These are phyloP conservation scores for Aspergillus brasiliensis DNA, from an alignment of 2,329 filamentous ascomycete species.

Conservation along the genomic window DNA sequence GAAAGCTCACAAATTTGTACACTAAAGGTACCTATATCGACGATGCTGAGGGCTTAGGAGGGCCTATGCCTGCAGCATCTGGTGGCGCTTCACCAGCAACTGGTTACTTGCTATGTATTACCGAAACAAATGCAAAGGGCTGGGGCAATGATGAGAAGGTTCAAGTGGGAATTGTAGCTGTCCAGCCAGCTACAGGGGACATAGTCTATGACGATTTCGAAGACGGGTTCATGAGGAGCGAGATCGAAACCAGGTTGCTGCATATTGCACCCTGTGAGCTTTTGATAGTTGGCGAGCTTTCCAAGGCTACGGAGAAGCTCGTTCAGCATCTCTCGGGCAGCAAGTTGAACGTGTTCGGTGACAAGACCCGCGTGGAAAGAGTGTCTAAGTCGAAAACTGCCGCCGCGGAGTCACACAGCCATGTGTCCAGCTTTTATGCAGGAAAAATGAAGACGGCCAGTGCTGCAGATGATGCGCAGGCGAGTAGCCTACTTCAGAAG, in stretches of 20 bases:
- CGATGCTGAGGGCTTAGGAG: conserved; percentile 78
- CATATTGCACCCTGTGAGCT: conserved; percentile 97
- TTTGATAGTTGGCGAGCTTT: conserved; percentile 85
- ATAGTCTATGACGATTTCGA: conserved; percentile 96
- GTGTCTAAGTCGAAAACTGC: conserved; percentile 76
- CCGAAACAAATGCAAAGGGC: conserved; percentile 77
- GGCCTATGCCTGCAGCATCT: conserved; percentile 55
- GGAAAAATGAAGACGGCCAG: conserved; percentile 71
- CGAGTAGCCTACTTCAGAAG: conserved; percentile 74
- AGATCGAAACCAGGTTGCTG: conserved; percentile 91
- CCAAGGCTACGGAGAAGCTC: conserved; percentile 88
- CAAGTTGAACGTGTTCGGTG: conserved; percentile 88
- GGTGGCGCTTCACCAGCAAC: conserved; percentile 62
- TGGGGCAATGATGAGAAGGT: conserved; percentile 91
- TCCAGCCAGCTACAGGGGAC: conserved; percentile 93
- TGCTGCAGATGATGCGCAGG: conserved; percentile 55
- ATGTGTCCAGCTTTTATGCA: conserved; percentile 91
- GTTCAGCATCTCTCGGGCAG: conserved; percentile 86
- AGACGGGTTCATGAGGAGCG: conserved; percentile 94
- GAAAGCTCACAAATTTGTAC: conserved; percentile 93
- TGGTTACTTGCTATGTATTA: conserved; percentile 92
- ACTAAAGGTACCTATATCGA: conserved; percentile 98
- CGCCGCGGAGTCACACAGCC: conserved; percentile 80
- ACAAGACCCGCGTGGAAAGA: conserved; percentile 82
- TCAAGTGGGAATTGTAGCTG: conserved; percentile 85